A percentile compares a stretch with the other conserved stretches of the same genome.
phyloP scores from a whole-genome alignment of 2,329 filamentous ascomycete genomes.

The Bipolaris zeicola region DNA sequence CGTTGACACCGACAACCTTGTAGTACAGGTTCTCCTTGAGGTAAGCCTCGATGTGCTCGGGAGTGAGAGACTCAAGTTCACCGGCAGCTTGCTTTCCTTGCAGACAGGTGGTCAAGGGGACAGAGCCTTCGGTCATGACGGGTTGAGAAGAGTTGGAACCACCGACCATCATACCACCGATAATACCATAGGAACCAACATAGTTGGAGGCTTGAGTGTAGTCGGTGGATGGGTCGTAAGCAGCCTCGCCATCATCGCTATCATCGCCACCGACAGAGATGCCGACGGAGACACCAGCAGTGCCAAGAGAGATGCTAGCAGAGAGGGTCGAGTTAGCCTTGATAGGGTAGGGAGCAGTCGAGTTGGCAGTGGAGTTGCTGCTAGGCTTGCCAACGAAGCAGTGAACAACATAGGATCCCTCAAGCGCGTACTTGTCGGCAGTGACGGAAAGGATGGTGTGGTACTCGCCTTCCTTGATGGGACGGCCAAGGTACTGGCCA shows the following conservation, averaged over 20 bases:
- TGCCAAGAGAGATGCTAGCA: not conserved
- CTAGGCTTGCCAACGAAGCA: conserved; percentile 43
- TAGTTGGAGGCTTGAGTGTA: conserved; percentile 40
- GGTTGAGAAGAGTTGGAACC: conserved; percentile 31
- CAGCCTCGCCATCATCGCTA: conserved; percentile 19
- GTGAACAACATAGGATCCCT: conserved; percentile 46
- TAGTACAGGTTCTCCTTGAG: conserved; percentile 45
- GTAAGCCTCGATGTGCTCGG: conserved; percentile 42
- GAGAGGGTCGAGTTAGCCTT: not conserved
- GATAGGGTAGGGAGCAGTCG: conserved; percentile 13
- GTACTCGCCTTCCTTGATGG: conserved; percentile 44
- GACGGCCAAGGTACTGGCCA: conserved; percentile 41
- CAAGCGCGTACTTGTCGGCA: conserved; percentile 43
- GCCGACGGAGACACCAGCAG: conserved; percentile 4
- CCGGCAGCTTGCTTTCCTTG: conserved; percentile 40
- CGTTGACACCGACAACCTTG: conserved; percentile 40
- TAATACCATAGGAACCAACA: conserved; percentile 42
- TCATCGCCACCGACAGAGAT: conserved; percentile 25
- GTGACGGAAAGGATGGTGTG: conserved; percentile 41
- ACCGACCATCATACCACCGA: conserved; percentile 35
- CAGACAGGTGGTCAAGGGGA: conserved; percentile 44
- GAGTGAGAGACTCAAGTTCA: conserved; percentile 38
- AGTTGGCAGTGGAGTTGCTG: conserved; percentile 37
- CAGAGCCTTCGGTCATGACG: conserved; percentile 39
- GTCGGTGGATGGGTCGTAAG: conserved; percentile 35